A percentile compares a stretch with the other conserved stretches of the same genome.
phyloP scores from a whole-genome alignment of 1,284 basidiomycete genomes.

The Earliella scabrosa region DNA sequence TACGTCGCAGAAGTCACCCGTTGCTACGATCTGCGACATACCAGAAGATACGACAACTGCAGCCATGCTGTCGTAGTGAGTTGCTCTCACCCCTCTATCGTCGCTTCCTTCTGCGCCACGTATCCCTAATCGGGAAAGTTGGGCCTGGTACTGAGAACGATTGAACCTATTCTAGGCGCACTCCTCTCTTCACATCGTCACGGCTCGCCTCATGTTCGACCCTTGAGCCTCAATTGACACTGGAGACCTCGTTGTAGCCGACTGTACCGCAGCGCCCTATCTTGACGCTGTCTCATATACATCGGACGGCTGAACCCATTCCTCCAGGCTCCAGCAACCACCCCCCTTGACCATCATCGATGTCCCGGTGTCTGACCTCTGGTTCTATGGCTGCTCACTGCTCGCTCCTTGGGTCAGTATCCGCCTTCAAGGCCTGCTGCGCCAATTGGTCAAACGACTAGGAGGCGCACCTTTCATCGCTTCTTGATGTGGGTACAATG shows the following conservation, averaged over 20 bases:
- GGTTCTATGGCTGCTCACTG: not conserved
- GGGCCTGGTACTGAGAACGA: constrained; percentile 16
- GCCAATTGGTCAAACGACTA: too few species aligned
- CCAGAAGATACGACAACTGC: not conserved
- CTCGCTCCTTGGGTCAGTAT: too few species aligned
- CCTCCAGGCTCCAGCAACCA: not conserved
- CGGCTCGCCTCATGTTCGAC: constrained; percentile 22
- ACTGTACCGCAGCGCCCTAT: constrained; percentile 12
- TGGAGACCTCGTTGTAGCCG: constrained; percentile 16
- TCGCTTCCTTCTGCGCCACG: constrained; percentile 10
- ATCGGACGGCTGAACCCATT: not conserved
- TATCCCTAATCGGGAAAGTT: constrained; percentile 8
- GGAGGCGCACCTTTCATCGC: too few species aligned
- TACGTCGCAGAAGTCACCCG: not conserved
- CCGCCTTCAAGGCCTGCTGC: too few species aligned
- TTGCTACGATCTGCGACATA: too few species aligned
- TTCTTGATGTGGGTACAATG: too few species aligned
- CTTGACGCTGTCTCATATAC: constrained; percentile 21
- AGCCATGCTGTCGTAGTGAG: not conserved
- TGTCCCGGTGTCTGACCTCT: too few species aligned
- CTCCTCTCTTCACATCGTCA: constrained; percentile 14
- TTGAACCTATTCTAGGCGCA: constrained; percentile 12
- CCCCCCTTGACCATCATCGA: too few species aligned
- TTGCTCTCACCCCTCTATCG: constrained; percentile 6
- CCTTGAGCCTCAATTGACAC: constrained; percentile 9